A percentile compares a stretch with the other conserved stretches of the same genome.
These are phyloP conservation scores for Alnus glutinosa DNA, from an alignment of 306 rosid genomes.

Conservation along the genomic window DNA sequence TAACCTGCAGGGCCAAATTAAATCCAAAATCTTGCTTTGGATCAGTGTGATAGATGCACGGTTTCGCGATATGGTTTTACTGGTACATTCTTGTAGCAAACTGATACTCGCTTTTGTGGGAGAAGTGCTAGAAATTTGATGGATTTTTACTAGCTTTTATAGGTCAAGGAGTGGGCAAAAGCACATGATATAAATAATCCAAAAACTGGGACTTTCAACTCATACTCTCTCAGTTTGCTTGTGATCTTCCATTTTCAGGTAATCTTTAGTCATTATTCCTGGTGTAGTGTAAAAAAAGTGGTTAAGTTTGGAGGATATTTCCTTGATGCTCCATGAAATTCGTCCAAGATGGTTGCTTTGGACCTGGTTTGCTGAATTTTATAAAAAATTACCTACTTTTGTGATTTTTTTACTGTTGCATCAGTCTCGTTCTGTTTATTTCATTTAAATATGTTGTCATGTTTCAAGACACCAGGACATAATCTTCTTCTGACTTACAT, in stretches of 20 bases:
- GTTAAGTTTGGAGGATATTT: slow-evolving; percentile 16
- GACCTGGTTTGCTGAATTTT: slow-evolving; percentile 27
- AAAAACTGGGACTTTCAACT: slow-evolving; percentile 71
- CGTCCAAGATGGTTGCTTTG: slow-evolving; percentile 17
- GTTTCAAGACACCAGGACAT: background rate
- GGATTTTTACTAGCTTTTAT: slow-evolving; percentile 44
- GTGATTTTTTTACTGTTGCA: background rate
- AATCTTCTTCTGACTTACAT: background rate
- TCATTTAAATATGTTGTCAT: background rate
- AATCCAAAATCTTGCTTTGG: slow-evolving; percentile 76
- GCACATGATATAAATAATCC: slow-evolving; percentile 75
- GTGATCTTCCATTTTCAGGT: slow-evolving; percentile 97
- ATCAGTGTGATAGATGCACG: slow-evolving; percentile 70
- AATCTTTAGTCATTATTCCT: slow-evolving; percentile 31
- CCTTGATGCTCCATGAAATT: slow-evolving; percentile 13
- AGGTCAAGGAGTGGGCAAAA: slow-evolving; percentile 99
- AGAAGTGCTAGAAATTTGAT: slow-evolving; percentile 33
- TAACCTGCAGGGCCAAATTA: slow-evolving; percentile 77
- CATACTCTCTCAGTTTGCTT: slow-evolving; percentile 86
- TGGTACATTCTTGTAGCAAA: slow-evolving; percentile 57
- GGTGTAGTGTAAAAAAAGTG: background rate
- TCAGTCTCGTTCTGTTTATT: background rate
- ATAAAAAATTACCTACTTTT: background rate
- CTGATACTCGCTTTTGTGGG: slow-evolving; percentile 13
- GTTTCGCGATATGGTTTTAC: slow-evolving; percentile 76